Evolutionary conservation across 305 asterid genomes (phyloP).

Genomic region (Fraxinus velutina): DNA sequence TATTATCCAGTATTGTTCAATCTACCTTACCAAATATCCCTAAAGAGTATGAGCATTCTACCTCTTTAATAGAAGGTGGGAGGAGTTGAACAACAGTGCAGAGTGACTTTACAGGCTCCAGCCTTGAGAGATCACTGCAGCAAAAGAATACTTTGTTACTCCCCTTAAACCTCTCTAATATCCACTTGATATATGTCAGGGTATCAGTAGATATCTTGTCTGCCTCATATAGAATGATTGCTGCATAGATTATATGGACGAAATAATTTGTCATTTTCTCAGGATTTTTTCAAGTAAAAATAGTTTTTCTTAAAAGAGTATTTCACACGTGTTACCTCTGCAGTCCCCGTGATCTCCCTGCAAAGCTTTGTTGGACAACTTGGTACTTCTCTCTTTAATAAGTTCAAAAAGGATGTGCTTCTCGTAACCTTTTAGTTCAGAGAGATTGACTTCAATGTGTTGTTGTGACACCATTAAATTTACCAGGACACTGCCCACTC

Average conservation of each 20-base stretch:
- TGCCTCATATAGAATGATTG: constrained; percentile 63
- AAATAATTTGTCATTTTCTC: constrained; percentile 19
- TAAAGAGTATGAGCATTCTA: constrained; percentile 19
- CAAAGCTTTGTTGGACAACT: constrained; percentile 19
- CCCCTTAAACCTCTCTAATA: constrained; percentile 64
- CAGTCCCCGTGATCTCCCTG: constrained; percentile 35
- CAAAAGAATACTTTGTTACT: constrained; percentile 69
- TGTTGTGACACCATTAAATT: constrained; percentile 55
- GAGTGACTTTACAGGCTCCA: constrained; percentile 53
- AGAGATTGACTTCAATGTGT: constrained; percentile 74
- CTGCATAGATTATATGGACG: constrained; percentile 42
- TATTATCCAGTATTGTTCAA: neutral
- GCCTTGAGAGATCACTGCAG: constrained; percentile 72
- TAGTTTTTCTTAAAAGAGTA: neutral
- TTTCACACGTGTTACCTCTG: constrained; percentile 45
- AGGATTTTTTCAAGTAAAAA: constrained; percentile 18
- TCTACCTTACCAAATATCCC: neutral
- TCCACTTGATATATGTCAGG: constrained; percentile 69
- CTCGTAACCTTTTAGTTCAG: constrained; percentile 77
- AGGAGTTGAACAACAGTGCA: constrained; percentile 65
- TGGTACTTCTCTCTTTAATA: constrained; percentile 50
- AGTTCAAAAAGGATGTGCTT: constrained; percentile 71
- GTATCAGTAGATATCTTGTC: constrained; percentile 72
- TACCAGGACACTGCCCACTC: constrained; percentile 62
- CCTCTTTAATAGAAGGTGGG: constrained; percentile 76